phyloP scores from a whole-genome alignment of 495 filamentous ascomycete species.

The Penicilliopsis zonata region DNA sequence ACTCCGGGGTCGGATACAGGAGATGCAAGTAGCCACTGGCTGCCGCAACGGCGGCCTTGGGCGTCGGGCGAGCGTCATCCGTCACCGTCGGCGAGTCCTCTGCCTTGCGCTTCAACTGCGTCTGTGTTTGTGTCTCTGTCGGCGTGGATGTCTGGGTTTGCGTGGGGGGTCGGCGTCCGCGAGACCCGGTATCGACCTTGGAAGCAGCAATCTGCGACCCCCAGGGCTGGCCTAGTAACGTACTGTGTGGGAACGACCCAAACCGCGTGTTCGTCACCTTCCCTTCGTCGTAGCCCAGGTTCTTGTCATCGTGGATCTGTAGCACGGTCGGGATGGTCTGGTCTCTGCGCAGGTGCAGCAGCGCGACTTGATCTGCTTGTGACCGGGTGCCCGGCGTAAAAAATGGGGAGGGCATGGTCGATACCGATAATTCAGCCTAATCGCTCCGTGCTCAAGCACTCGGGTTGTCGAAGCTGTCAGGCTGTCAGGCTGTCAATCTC shows the following conservation, averaged over 20 bases:
- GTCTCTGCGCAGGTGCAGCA: slow-evolving; percentile 79
- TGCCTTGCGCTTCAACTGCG: slow-evolving; percentile 43
- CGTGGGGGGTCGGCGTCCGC: slow-evolving; percentile 40
- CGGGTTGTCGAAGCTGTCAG: not conserved
- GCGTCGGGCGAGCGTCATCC: slow-evolving; percentile 12
- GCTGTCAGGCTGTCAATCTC: not conserved
- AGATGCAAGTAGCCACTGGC: slow-evolving; percentile 81
- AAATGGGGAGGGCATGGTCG: slow-evolving; percentile 55
- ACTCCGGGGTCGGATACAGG: slow-evolving; percentile 81
- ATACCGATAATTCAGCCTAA: too few relatives aligned
- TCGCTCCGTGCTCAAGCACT: not conserved
- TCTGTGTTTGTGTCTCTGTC: slow-evolving; percentile 1
- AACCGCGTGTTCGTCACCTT: slow-evolving; percentile 87
- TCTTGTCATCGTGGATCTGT: slow-evolving; percentile 40
- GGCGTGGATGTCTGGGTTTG: not conserved
- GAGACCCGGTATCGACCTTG: slow-evolving; percentile 77
- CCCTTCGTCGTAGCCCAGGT: slow-evolving; percentile 66
- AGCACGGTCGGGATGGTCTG: slow-evolving; percentile 65
- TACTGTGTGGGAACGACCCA: slow-evolving; percentile 87
- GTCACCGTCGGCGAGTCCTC: slow-evolving; percentile 21
- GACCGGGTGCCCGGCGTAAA: slow-evolving; percentile 49
- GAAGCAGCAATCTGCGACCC: slow-evolving; percentile 83
- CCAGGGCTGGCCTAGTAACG: slow-evolving; percentile 72
- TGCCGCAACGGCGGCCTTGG: slow-evolving; percentile 43
- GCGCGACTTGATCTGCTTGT: slow-evolving; percentile 46